These are phyloP conservation scores for Helianthus tuberosus DNA, from an alignment of 129 eudicot genomes.

Conservation along the genomic window DNA sequence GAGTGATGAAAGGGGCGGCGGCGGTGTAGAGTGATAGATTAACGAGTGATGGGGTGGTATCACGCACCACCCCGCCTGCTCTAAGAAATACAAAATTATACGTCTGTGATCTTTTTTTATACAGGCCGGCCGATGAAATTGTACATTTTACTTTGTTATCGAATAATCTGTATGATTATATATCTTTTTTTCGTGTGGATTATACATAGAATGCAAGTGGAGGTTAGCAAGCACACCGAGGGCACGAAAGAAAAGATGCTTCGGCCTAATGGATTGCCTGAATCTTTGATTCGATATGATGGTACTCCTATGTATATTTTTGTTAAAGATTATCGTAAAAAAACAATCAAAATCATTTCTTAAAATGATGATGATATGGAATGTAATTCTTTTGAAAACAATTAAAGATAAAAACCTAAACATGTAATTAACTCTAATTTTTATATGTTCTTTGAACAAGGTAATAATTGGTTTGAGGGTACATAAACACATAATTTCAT, in stretches of 20 bases:
- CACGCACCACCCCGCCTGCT: too few species aligned
- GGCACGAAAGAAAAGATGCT: conserved; percentile 72
- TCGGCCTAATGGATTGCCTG: conserved; percentile 95
- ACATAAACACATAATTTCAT: too few species aligned
- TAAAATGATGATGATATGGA: too few species aligned
- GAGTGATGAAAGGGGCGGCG: too few species aligned
- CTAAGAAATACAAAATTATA: neutral
- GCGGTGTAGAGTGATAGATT: too few species aligned
- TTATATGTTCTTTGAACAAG: too few species aligned
- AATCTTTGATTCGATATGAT: conserved; percentile 92
- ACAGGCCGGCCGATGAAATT: neutral
- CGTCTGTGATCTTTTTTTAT: too few species aligned
- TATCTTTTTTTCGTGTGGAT: neutral
- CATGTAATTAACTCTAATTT: too few species aligned
- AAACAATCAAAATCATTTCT: neutral
- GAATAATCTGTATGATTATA: neutral
- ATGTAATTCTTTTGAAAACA: too few species aligned
- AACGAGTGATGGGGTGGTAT: too few species aligned
- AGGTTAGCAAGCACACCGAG: conserved; percentile 97
- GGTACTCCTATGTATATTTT: conserved; percentile 43
- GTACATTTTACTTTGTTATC: neutral
- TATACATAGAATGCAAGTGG: conserved; percentile 85
- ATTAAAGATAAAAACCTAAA: too few species aligned
- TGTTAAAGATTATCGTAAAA: neutral
- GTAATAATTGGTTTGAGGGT: too few species aligned